Conservation (phyloP, 2,329 filamentous ascomycete species). For the Capronia americana region DNA sequence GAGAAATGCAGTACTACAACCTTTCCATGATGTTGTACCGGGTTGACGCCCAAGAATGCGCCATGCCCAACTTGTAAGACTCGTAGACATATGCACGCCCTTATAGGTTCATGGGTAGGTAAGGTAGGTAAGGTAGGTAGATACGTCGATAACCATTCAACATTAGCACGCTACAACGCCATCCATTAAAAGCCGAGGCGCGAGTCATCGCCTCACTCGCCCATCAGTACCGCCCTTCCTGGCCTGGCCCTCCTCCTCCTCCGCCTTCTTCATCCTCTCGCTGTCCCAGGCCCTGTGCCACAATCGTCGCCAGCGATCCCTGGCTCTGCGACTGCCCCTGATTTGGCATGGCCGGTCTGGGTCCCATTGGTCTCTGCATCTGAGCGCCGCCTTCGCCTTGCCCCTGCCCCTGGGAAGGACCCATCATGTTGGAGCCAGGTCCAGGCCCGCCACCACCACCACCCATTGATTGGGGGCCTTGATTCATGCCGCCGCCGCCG, state of each 20-base stretch:
- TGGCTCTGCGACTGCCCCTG: neutral
- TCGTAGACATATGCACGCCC: neutral
- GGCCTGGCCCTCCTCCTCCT: neutral
- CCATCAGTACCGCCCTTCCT: neutral
- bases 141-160: too few species aligned
- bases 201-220: too few species aligned
- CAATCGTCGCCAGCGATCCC: neutral
- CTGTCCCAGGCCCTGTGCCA: neutral
- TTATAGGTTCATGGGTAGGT: too few species aligned
- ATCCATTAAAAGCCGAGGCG: too few species aligned
- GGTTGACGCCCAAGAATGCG: neutral
- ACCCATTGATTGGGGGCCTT: too few species aligned
- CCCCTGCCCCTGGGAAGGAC: neutral
- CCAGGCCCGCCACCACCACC: too few species aligned
- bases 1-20: too few species aligned
- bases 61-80: neutral
- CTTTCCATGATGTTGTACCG: neutral
- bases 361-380: neutral
- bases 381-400: neutral
- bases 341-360: neutral
- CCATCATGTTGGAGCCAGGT: neutral
- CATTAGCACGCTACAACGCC: too few species aligned
- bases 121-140: too few species aligned
- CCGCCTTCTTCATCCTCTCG: neutral
- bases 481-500: too few species aligned